phyloP scores from a whole-genome alignment of 306 rosid species.

The Vachellia pachyceras region DNA sequence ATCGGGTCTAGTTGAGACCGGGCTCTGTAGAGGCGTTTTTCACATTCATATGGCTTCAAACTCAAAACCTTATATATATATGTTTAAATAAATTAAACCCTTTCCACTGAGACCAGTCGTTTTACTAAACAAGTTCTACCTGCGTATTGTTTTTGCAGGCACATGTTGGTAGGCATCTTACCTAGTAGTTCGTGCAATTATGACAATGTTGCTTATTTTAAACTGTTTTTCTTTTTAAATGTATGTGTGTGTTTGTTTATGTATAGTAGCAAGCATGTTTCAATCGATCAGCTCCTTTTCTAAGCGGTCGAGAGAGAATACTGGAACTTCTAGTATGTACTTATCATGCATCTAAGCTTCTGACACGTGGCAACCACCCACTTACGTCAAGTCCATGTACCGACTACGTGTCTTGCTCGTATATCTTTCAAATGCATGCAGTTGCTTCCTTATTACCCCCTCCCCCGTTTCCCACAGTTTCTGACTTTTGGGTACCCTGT shows the following conservation, averaged over 20 bases:
- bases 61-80: too few species aligned
- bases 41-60: too few species aligned
- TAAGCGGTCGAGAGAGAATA: constrained; percentile 6
- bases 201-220: constrained; percentile 28
- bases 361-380: constrained; percentile 56
- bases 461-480: neutral
- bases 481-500: neutral
- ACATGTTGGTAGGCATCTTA: constrained; percentile 11
- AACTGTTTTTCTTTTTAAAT: neutral
- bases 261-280: neutral
- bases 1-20: too few species aligned
- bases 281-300: constrained; percentile 5
- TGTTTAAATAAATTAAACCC: too few species aligned
- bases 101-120: neutral
- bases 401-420: constrained; percentile 58
- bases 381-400: constrained; percentile 44
- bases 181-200: neutral
- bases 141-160: neutral
- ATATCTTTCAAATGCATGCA: constrained; percentile 51
- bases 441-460: constrained; percentile 20
- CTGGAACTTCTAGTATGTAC: neutral
- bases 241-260: neutral
- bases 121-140: neutral
- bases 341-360: neutral
- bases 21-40: too few species aligned